Evolutionary conservation across 345 rosid genomes (phyloP).

Genomic region (Hevea brasiliensis): DNA sequence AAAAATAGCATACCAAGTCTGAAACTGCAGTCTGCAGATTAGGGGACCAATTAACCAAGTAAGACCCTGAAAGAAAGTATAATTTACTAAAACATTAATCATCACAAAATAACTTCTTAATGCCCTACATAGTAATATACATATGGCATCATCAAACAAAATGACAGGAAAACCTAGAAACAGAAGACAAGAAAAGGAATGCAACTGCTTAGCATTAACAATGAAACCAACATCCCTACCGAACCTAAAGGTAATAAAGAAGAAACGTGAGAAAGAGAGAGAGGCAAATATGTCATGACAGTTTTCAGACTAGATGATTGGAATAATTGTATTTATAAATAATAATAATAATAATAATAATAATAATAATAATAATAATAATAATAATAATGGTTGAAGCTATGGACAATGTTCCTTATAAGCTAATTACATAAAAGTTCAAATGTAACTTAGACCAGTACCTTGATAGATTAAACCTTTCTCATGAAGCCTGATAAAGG

Average conservation of each 20-base stretch:
- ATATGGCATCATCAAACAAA: not conserved
- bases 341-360: not conserved
- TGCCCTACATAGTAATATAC: not conserved
- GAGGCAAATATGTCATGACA: not conserved
- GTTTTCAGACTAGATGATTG: not conserved
- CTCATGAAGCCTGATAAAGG: slow-evolving; percentile 86
- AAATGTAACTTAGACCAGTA: slow-evolving; percentile 16
- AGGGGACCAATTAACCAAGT: slow-evolving; percentile 99
- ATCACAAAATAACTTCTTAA: not conserved
- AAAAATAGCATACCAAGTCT: slow-evolving; percentile 68
- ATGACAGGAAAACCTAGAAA: not conserved
- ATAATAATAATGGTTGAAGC: not conserved
- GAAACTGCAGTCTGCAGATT: slow-evolving; percentile 98
- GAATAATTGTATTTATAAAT: not conserved
- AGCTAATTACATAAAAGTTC: slow-evolving; percentile 4
- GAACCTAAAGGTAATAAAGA: not conserved
- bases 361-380: too few species aligned
- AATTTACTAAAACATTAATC: slow-evolving; percentile 20
- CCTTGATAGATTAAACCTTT: slow-evolving; percentile 98
- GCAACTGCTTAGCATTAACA: not conserved
- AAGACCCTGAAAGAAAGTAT: slow-evolving; percentile 64
- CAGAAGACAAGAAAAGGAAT: not conserved
- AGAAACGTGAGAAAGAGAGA: not conserved
- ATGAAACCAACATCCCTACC: too few species aligned
- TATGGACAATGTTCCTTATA: not conserved